These are phyloP conservation scores for Papilionanthe hybrid DNA, from an alignment of 116 monocot genomes.

Conservation along the genomic window DNA sequence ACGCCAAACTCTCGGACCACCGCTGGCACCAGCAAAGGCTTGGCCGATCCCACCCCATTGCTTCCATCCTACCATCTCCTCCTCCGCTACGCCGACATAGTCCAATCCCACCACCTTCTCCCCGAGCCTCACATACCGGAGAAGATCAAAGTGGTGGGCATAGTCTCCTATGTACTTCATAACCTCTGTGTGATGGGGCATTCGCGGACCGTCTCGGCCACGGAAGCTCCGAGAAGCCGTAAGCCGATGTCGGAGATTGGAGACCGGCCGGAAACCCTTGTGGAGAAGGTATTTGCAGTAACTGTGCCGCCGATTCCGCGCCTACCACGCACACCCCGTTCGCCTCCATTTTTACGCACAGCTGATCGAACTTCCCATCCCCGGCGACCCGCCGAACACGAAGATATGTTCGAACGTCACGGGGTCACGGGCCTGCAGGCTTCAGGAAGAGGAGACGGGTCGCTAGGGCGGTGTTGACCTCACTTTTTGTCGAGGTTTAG, in stretches of 20 bases:
- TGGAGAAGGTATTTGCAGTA: conserved; percentile 58
- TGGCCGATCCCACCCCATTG: conserved; percentile 49
- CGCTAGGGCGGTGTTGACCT: too few relatives aligned
- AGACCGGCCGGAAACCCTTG: conserved; percentile 58
- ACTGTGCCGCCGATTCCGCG: conserved; percentile 69
- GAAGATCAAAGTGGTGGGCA: conserved; percentile 39
- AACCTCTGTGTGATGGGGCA: conserved; percentile 36
- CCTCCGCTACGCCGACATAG: conserved; percentile 45
- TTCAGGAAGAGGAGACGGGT: too few relatives aligned
- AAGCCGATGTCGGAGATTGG: conserved; percentile 34
- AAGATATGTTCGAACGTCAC: too few relatives aligned
- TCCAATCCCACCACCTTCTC: conserved; percentile 40
- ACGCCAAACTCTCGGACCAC: conserved; percentile 33
- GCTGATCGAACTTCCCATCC: too few relatives aligned
- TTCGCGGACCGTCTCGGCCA: conserved; percentile 45
- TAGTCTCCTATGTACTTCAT: conserved; percentile 49
- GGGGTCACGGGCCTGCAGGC: too few relatives aligned
- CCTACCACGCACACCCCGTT: conserved; percentile 41
- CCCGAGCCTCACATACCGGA: conserved; percentile 32
- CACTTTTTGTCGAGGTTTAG: too few relatives aligned
- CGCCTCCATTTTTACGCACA: conserved; percentile 1
- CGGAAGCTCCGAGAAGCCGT: conserved; percentile 63
- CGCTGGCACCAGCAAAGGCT: conserved; percentile 28
- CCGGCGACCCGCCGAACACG: too few relatives aligned
- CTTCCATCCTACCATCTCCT: conserved; percentile 52